Base-by-base conservation (phyloP, 1,284 basidiomycete genomes). In the Malassezia japonica region DNA sequence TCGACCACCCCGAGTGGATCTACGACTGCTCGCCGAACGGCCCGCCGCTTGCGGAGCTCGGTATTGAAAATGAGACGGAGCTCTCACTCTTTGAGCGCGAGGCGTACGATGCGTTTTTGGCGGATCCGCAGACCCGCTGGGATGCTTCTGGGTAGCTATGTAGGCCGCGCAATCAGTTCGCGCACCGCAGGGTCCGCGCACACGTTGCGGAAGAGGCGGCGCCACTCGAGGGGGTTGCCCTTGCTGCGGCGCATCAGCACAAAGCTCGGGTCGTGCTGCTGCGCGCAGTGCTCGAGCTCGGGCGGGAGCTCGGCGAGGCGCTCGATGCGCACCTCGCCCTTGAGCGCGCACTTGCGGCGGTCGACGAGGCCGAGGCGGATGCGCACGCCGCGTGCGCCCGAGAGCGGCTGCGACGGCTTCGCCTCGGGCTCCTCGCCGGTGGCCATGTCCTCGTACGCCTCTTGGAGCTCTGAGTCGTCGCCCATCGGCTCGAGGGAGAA, bases 221-320 rank as follows among this genome's bases (percentile, higher is more conserved):
- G 57, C 74, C 74, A 75, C 51, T 75, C 73, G 33, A 75, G 56
- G 9, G 73, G 74, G 46, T 66, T 67, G 16, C 74, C 74, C 57
- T 71, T 71, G 41, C 65, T 64, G 46, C 65, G 64, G 40, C 67
- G 53, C 66, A 74, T 67, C 20, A 74, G 49, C 34, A 72, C 64
- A 35, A 69, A 49, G 28, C 59, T 62, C 32, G 15, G 40, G 8
- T 54, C 39, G 6, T 29, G 34, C 27, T 45, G 32, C n/a, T 53
- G 50, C 2, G 48, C 42, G 12, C 31, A 39, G 9, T 48, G 13
- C 28, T 29, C 42, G 3, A 46, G 28, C 15, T 54, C 52, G 9
- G 42, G 25, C 33, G 46, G 33, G 16, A 41, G 29, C 9, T 37
- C 48, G 6, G 41, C 45, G 10, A 69, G 43, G 20, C 53, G 54